Percentiles rank a stretch among this genome's conserved stretches.
Conservation (phyloP, 768 basidiomycete genomes). For the Hygrophorus russula region DNA sequence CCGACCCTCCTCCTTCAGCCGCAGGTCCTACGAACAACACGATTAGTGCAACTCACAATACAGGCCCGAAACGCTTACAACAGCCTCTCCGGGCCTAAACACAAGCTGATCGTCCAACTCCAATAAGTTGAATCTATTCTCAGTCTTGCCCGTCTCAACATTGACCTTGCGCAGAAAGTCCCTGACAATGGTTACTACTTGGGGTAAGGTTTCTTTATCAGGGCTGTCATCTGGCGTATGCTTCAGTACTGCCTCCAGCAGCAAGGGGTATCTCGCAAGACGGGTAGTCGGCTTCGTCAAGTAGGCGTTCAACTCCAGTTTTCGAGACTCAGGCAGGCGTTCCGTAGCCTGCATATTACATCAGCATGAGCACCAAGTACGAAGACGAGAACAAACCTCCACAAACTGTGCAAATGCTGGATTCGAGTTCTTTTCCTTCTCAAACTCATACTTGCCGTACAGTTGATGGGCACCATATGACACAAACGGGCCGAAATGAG, state of each 20-base stretch:
- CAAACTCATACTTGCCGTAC: constrained; percentile 98
- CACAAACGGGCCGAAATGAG: constrained; percentile 87
- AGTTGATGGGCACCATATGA: constrained; percentile 93
- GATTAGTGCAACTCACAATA: constrained; percentile 1
- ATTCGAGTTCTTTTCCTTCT: constrained; percentile 94
- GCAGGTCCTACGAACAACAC: constrained; percentile 51
- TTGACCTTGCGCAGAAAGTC: constrained; percentile 86
- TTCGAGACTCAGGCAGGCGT: constrained; percentile 87
- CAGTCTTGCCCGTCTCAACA: constrained; percentile 86
- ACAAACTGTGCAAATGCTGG: constrained; percentile 91
- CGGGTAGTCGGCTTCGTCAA: constrained; percentile 97
- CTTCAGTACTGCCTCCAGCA: constrained; percentile 87
- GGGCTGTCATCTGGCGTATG: constrained; percentile 85
- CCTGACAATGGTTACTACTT: constrained; percentile 66
- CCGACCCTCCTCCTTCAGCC: constrained; percentile 76
- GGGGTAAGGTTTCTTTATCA: constrained; percentile 68
- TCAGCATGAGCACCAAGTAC: background rate
- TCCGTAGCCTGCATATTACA: constrained; percentile 56
- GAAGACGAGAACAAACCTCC: constrained; percentile 49
- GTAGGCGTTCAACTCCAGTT: constrained; percentile 95
- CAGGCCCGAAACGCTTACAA: constrained; percentile 41
- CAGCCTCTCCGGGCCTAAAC: constrained; percentile 83
- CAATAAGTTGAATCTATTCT: constrained; percentile 91
- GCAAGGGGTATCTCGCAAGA: constrained; percentile 89
- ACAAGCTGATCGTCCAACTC: constrained; percentile 89